Base-by-base conservation (phyloP, 148 eudicot species). In the Persicaria maculosa region DNA sequence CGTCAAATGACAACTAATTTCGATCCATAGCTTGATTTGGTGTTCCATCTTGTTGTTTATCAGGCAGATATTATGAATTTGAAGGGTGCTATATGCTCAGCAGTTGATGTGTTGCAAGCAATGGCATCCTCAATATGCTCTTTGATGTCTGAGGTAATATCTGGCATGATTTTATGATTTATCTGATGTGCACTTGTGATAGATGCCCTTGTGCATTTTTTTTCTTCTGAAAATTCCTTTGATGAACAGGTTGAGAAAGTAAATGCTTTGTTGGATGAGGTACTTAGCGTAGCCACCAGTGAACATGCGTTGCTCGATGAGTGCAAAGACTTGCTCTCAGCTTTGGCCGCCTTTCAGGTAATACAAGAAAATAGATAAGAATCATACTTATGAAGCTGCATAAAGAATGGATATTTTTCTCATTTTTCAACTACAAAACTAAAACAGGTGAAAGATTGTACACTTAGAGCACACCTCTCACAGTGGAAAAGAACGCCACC, bases 81-180 rank as follows among this genome's bases (percentile, higher is more conserved):
- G 31, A 85, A 88, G 80, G 88, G 83, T 62, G 95, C 92, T 54
- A 85, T 94, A 55, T 75, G 85, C 73, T 91, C 97, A 36, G 93
- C 98, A 68, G 91, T 84, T 80, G 90, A 94, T 82, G 85, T 94
- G 76, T 88, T 94, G 97, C 89, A 87, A 71, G 84, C 81, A 17
- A 89, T 90, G 91, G 87, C 84, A 73, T 89, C 88, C 58, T 89
- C 96, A 50, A 77, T 89, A 62, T 81, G 87, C 79, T 74, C 86
- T 81, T 80, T 87, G 74, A 70, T 82, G 57, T 46, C 76, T 44
- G 91, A 89, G 93, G 98, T 90, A 72, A 45, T 40, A 8, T 44
- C 74, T 55, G 22, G 22, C 73, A 46, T 54, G 6, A 1, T 47
- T 53, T 61, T n/a, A n/a, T n/a, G n/a, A n/a, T n/a, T n/a, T n/a